Conservation (phyloP, 1,284 basidiomycete genomes). For the Macrocystidia cucumis region DNA sequence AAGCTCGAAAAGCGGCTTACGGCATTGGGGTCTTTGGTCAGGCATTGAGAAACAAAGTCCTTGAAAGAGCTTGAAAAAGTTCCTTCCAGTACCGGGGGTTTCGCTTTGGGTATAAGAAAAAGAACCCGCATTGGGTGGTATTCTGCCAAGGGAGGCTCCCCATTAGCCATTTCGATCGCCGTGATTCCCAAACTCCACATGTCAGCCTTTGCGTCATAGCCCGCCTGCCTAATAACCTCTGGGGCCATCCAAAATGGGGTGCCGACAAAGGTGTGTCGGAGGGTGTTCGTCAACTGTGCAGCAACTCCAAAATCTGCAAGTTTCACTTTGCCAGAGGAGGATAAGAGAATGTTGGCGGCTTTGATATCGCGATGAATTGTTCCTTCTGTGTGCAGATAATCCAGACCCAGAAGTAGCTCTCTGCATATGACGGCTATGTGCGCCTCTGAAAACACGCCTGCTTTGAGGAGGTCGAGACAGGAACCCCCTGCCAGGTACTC, state of each 20-base stretch:
- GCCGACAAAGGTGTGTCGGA: slow-evolving; percentile 98
- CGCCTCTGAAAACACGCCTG: slow-evolving; percentile 91
- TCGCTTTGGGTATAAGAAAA: slow-evolving; percentile 97
- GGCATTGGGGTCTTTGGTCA: slow-evolving; percentile 85
- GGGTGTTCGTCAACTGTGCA: slow-evolving; percentile 90
- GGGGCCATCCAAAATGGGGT: slow-evolving; percentile 99
- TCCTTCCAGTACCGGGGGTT: slow-evolving; percentile 87
- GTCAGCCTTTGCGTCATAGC: slow-evolving; percentile 98
- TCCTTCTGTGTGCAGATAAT: slow-evolving; percentile 90
- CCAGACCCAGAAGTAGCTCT: slow-evolving; percentile 86
- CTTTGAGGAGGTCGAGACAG: slow-evolving; percentile 94
- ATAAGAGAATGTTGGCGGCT: slow-evolving; percentile 92
- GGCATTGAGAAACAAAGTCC: slow-evolving; percentile 85
- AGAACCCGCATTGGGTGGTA: slow-evolving; percentile 95
- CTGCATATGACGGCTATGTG: slow-evolving; percentile 93
- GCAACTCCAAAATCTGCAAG: slow-evolving; percentile 99
- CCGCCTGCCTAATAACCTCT: slow-evolving; percentile 96
- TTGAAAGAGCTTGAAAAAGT: slow-evolving; percentile 82
- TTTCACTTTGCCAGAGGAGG: slow-evolving; percentile 93
- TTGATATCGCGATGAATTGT: slow-evolving; percentile 99
- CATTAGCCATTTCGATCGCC: slow-evolving; percentile 99
- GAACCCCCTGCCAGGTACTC: slow-evolving; percentile 98
- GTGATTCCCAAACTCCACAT: slow-evolving; percentile 99
- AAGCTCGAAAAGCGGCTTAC: slow-evolving; percentile 34
- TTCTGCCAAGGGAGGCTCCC: slow-evolving; percentile 96